These are phyloP conservation scores for Kodamaea sp. DNA, from an alignment of 1,139 yeast genomes.

Conservation along the genomic window DNA sequence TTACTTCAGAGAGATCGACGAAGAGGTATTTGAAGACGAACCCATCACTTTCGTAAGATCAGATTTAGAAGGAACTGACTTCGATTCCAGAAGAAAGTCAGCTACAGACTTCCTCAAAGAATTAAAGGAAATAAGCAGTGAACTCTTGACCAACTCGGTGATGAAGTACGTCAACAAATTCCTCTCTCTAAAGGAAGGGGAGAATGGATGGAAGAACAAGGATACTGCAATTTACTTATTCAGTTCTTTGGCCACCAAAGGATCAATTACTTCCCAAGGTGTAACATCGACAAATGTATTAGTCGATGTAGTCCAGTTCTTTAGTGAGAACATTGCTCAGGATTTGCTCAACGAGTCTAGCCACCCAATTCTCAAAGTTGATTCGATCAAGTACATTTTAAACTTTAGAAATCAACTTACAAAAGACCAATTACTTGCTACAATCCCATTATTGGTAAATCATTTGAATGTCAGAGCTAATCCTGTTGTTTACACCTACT, in stretches of 20 bases:
- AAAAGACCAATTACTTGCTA: slow-evolving; percentile 74
- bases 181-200: slow-evolving; percentile 43
- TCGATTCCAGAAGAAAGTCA: slow-evolving; percentile 88
- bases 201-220: slow-evolving; percentile 69
- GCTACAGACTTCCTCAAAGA: slow-evolving; percentile 90
- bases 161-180: slow-evolving; percentile 75
- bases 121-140: slow-evolving; percentile 77
- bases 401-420: slow-evolving; percentile 91
- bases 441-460: slow-evolving; percentile 76
- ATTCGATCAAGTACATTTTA: slow-evolving; percentile 88
- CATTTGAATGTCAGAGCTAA: slow-evolving; percentile 61
- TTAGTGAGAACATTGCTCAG: slow-evolving; percentile 75
- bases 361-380: slow-evolving; percentile 81
- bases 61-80: slow-evolving; percentile 93
- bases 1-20: slow-evolving; percentile 80
- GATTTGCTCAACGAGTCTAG: slow-evolving; percentile 60
- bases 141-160: slow-evolving; percentile 70
- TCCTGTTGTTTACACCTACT: slow-evolving; percentile 87
- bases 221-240: slow-evolving; percentile 87
- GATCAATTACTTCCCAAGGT: slow-evolving; percentile 80
- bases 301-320: slow-evolving; percentile 85
- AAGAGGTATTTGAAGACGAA: slow-evolving; percentile 94
- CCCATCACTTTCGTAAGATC: slow-evolving; percentile 90
- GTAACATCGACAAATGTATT: slow-evolving; percentile 84
- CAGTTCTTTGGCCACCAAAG: slow-evolving; percentile 88